Base-by-base conservation (phyloP, 2,329 filamentous ascomycete genomes). In the Calycina herbarum region DNA sequence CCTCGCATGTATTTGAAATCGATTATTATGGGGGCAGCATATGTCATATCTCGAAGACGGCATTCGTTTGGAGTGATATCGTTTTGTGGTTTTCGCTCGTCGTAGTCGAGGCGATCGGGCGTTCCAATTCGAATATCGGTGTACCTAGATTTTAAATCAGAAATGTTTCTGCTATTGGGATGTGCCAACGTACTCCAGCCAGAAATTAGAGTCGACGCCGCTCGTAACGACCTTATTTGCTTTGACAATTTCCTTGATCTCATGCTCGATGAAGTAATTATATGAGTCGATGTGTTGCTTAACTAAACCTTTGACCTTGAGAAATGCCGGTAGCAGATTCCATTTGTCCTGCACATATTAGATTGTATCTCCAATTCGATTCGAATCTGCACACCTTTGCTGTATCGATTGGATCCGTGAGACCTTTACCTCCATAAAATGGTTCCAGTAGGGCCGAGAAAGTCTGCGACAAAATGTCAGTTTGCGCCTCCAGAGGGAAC, bases 251-350 rank as follows among this genome's bases (percentile, higher is more conserved):
- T 97, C 94, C 80, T 97, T 97, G 77, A 99, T 89, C 76, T 98
- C 94, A 64, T 96, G 91, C 73, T 99, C 93, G 71, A 97, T 91
- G 73, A 99, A 98, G 80, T 95, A 97, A 80, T 99, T 97, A 84
- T 96, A 99, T 29, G 95, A 98, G 81, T 99, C 96, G 57, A 74
- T 84, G 70, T 83, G 86, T 82, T 98, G 94, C 79, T 97, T 97
- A 62, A 97, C 94, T 65, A 97, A 83, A 65, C 94, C 86, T 79
- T 99, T 99, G 74, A 97, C 94, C 79, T 97, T 97, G 66, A 99
- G 82, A 78, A 99, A 99, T n/a, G 95, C 95, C 0, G 95, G 96
- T 33, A 99, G 81, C 54, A 99, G 83, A 77, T 98, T 97, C 87
- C 94, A 97, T 83, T 99, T 99, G 81, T 99, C 95, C 74, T 91